Conservation (phyloP, 441 rosid species). For the Metrosideros polymorpha region DNA sequence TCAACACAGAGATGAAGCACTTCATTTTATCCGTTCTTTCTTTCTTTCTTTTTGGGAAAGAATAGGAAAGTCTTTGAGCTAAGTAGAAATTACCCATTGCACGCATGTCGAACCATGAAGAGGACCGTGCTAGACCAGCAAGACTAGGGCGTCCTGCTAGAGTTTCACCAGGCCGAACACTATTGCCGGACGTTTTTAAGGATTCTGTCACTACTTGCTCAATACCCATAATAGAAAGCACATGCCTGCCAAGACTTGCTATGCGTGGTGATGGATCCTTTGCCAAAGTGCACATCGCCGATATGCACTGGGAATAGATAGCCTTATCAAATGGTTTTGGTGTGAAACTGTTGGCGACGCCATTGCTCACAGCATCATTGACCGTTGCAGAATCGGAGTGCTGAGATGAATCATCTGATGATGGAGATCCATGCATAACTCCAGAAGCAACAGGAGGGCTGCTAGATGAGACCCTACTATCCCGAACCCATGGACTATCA, state of each 20-base stretch:
- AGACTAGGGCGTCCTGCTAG: constrained; percentile 39
- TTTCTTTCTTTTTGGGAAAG: background rate
- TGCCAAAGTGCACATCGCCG: constrained; percentile 80
- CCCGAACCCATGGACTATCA: constrained; percentile 62
- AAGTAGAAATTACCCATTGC: constrained; percentile 36
- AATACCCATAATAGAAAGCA: constrained; percentile 84
- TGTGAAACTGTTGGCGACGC: constrained; percentile 43
- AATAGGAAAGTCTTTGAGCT: background rate
- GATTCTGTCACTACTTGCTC: constrained; percentile 81
- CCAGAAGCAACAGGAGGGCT: constrained; percentile 81
- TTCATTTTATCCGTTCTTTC: background rate
- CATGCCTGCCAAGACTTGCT: constrained; percentile 73
- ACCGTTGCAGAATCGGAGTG: constrained; percentile 81
- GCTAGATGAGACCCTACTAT: constrained; percentile 71
- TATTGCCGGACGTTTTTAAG: constrained; percentile 24
- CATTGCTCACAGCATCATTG: constrained; percentile 75
- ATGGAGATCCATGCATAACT: constrained; percentile 88
- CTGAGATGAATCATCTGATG: constrained; percentile 94
- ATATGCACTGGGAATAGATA: constrained; percentile 68
- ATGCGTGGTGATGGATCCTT: constrained; percentile 92
- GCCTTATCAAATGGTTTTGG: constrained; percentile 72
- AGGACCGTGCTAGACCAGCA: constrained; percentile 81
- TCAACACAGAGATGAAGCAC: background rate
- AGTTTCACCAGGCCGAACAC: constrained; percentile 49
- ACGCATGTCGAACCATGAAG: constrained; percentile 96